Evolutionary conservation across 208 protist species (phyloP), one percentile per base, ranked within the genome.

Genomic region (Willaertia magna): DNA sequence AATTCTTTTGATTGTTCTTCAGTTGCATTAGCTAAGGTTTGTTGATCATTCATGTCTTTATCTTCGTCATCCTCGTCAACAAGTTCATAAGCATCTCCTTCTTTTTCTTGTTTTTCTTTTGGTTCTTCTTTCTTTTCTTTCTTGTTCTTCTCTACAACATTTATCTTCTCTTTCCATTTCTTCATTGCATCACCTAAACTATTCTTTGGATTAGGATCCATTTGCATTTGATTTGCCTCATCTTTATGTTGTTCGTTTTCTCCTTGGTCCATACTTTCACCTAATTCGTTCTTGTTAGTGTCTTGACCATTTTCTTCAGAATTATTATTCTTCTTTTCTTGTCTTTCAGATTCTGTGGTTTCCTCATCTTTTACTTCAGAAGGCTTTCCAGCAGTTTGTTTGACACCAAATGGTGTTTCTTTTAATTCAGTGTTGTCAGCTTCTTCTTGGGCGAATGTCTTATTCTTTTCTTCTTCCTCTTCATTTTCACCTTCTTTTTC

Each of bases 91-190:
- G 89, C 90, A 0, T 93, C 92, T 85, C 39, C 91, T 85, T 86
- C 94, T 43, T 89, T 87, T 47, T 90, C 90, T 12, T 93, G 84
- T 34, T 91, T 74, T 52, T 95, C 88, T 48, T 93, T 89, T 61
- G 94, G 85, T n/a, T n/a, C n/a, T n/a, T n/a, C n/a, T 40, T 92
- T 46, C 30, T 92, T 48, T 22, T 91, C 82, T 1, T 86, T 79
- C 42, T 86, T 30, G 20, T 92, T 81, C 48, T 6, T 12, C 48
- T 94, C 85, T 2, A 92, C 26, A 16, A 96, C 49, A 12, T 93
- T 87, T 14, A 95, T 4, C 16, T 89, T 88, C 75, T 94, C 86
- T 51, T 91, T 90, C 92, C 93, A 96, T 40, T 89, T 44, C 59
- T 93, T 88, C 16, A 90, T 76, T 44, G 89, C 89, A 67, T 93